Evolutionary conservation across 495 filamentous ascomycete species (phyloP), one percentile per base, ranked within the genome.

Genomic region (Xeromyces bisporus): DNA sequence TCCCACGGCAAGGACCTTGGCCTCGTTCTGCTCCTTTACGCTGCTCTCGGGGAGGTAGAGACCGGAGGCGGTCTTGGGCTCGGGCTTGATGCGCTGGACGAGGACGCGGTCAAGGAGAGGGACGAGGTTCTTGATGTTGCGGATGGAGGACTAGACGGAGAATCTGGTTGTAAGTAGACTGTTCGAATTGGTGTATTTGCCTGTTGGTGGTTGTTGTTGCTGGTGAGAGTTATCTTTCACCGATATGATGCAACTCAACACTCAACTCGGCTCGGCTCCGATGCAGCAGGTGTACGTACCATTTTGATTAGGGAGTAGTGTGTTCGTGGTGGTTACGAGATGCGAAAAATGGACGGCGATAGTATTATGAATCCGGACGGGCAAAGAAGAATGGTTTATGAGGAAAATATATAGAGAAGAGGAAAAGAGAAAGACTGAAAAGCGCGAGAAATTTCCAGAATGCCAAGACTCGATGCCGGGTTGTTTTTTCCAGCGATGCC

Each of bases 1-100:
- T 20, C 89, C 89, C 30, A 96, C 86, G 39, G 89, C 91, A 35
- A 99, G 66, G 37, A 99, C 89, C 57, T 77, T 77, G 41, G 82
- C 89, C 69, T 94, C 89, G 60, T 92, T 93, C 57, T 94, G 71
- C 55, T 99, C 89, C 73, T 99, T 94, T 43, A 94, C 84, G 51
- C 74, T 80, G 51, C 74, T 82, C 67, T 99, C 91, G 37, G 89
- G 89, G 40, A 99, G 81, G 71, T 86, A 93, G 67, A 99, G 87
- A 44, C 89, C 89, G 43, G 73, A 71, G 41, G 89, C 83, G 18
- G 89, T 99, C 69, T 94, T 93, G 45, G 84, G 48, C 59, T 96
- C 91, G 48, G 87, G 78, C 64, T 96, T 96, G 66, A 94, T 66
- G 58, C 89, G 81, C 75, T 99, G 89, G 43, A 99, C 82, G 36